Conservation (phyloP, 305 asterid species). For the Fraxinus ornus region DNA sequence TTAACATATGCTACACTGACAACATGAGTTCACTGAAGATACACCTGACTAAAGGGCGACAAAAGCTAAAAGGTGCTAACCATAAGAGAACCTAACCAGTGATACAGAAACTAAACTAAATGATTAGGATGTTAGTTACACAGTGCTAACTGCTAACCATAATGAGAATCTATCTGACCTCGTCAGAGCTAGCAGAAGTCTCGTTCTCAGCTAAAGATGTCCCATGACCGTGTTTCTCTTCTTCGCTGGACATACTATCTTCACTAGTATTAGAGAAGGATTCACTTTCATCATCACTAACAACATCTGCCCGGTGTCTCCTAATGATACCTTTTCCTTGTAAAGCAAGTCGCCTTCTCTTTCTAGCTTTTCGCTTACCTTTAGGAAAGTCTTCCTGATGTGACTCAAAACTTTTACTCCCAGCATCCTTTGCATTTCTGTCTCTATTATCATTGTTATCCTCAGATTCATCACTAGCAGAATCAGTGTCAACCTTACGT, state of each 20-base stretch:
- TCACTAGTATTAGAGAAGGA: slow-evolving; percentile 63
- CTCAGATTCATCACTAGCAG: slow-evolving; percentile 62
- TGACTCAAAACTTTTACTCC: slow-evolving; percentile 57
- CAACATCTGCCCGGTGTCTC: slow-evolving; percentile 59
- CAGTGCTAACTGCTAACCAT: background rate
- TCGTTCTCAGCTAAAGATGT: slow-evolving; percentile 54
- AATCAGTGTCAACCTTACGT: slow-evolving; percentile 61
- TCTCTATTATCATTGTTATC: slow-evolving; percentile 53
- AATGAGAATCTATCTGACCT: slow-evolving; percentile 21
- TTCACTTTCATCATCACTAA: slow-evolving; percentile 72
- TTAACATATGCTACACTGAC: background rate
- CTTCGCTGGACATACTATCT: slow-evolving; percentile 66
- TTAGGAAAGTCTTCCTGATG: slow-evolving; percentile 83
- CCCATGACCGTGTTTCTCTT: slow-evolving; percentile 60
- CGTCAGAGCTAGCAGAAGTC: slow-evolving; percentile 69
- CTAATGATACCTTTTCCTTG: slow-evolving; percentile 65
- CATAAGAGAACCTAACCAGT: background rate
- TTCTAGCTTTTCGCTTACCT: slow-evolving; percentile 83
- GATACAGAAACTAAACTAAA: slow-evolving; percentile 1
- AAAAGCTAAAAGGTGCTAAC: slow-evolving; percentile 4
- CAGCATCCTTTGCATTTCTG: slow-evolving; percentile 42
- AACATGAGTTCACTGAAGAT: background rate
- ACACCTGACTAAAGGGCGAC: slow-evolving; percentile 6
- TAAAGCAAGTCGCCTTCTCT: slow-evolving; percentile 66
- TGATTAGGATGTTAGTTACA: background rate